These are phyloP conservation scores for Amanita polypyramis DNA, from an alignment of 768 basidiomycete species.

Conservation along the genomic window DNA sequence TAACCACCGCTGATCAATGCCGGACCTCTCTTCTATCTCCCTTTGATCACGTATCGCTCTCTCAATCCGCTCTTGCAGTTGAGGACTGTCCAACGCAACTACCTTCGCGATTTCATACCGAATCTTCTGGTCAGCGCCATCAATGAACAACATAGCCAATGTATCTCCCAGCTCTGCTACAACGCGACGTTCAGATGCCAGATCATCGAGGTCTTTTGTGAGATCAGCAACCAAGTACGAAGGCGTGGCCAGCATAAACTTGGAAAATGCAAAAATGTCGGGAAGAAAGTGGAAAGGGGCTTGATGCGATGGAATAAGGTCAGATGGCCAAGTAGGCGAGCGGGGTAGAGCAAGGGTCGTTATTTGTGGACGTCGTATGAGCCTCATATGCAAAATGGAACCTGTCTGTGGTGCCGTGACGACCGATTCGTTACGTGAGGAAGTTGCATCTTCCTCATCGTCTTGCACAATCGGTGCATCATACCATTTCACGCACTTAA, in stretches of 20 bases:
- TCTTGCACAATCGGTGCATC: slow-evolving; percentile 34
- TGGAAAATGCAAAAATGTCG: slow-evolving; percentile 77
- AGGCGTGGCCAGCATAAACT: slow-evolving; percentile 95
- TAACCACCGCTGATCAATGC: slow-evolving; percentile 18
- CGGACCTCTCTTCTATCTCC: slow-evolving; percentile 39
- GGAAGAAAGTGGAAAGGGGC: slow-evolving; percentile 96
- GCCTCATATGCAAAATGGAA: slow-evolving; percentile 67
- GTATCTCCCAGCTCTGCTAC: slow-evolving; percentile 63
- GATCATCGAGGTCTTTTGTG: slow-evolving; percentile 57
- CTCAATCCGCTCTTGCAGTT: slow-evolving; percentile 55
- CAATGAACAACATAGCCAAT: slow-evolving; percentile 70
- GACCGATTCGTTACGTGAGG: slow-evolving; percentile 27
- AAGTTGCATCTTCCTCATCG: slow-evolving; percentile 31
- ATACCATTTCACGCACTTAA: slow-evolving; percentile 91
- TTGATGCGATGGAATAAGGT: slow-evolving; percentile 81
- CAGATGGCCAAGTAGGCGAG: slow-evolving; percentile 89
- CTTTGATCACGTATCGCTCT: slow-evolving; percentile 47
- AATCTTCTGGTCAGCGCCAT: slow-evolving; percentile 67
- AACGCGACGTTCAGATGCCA: slow-evolving; percentile 58
- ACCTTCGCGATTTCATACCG: slow-evolving; percentile 75
- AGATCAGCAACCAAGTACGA: slow-evolving; percentile 72
- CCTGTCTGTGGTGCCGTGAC: slow-evolving; percentile 38
- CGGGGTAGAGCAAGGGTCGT: slow-evolving; percentile 92
- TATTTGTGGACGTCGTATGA: slow-evolving; percentile 89
- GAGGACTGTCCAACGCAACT: slow-evolving; percentile 57